phyloP scores from a whole-genome alignment of 2,329 filamentous ascomycete genomes.

The Verticillium dahliae region DNA sequence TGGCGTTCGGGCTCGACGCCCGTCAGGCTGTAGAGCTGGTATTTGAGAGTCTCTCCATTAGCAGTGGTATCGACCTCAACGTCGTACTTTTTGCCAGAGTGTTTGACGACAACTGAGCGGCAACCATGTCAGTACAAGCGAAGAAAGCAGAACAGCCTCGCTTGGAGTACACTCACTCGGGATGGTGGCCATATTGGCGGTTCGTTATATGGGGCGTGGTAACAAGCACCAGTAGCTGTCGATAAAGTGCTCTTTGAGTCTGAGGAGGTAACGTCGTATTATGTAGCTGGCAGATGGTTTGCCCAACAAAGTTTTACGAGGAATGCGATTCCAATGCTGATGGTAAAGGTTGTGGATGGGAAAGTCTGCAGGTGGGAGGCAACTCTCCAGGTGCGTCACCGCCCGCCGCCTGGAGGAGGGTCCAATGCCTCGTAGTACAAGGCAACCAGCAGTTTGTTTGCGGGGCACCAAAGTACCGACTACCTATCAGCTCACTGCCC shows the following conservation, averaged over 20 bases:
- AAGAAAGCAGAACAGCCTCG: conserved; percentile 4
- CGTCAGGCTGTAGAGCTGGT: conserved; percentile 90
- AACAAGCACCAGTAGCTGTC: neutral
- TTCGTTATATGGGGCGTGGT: neutral
- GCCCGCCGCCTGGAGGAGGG: conserved; percentile 2
- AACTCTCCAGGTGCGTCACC: conserved; percentile 10
- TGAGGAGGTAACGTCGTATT: neutral
- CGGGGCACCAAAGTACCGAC: conserved; percentile 12
- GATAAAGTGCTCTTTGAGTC: neutral
- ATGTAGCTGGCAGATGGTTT: neutral
- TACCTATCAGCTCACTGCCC: neutral
- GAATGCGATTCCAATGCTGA: neutral
- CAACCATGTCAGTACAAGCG: neutral
- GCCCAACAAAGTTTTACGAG: neutral
- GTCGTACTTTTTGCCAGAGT: conserved; percentile 91
- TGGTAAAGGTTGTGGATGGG: conserved; percentile 3
- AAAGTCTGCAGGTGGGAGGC: conserved; percentile 10
- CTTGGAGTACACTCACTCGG: conserved; percentile 35
- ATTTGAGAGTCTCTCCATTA: conserved; percentile 90
- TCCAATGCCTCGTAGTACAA: conserved; percentile 7
- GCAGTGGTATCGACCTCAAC: conserved; percentile 82
- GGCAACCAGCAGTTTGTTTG: conserved; percentile 1
- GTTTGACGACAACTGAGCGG: conserved; percentile 75
- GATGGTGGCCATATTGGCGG: conserved; percentile 44
- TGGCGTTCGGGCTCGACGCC: conserved; percentile 94